phyloP scores from a whole-genome alignment of 139 green algal species.

The Zygnema cylindricum region DNA sequence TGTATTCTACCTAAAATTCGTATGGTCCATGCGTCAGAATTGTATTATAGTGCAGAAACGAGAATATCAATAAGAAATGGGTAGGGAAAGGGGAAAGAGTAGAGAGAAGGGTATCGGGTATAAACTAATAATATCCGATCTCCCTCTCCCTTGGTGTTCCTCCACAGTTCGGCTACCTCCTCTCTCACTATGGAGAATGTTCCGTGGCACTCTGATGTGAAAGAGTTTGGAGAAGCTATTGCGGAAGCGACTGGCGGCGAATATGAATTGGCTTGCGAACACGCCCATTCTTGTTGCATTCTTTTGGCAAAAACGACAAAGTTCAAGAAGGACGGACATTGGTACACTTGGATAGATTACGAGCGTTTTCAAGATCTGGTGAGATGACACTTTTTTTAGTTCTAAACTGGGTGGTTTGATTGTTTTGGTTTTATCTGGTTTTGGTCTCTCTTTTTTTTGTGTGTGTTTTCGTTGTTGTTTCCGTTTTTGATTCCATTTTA shows the following conservation, averaged over 20 bases:
- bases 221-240: constrained; percentile 71
- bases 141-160: background rate
- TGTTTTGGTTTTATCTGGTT: too few species aligned
- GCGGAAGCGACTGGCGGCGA: constrained; percentile 58
- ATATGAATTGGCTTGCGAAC: constrained; percentile 85
- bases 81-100: background rate
- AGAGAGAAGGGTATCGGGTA: background rate
- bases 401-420: too few species aligned
- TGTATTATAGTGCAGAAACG: too few species aligned
- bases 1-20: too few species aligned
- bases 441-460: too few species aligned
- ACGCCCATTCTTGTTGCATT: constrained; percentile 84
- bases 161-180: constrained; percentile 60
- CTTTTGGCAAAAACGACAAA: constrained; percentile 73
- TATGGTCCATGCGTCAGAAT: too few species aligned
- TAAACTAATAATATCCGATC: too few species aligned
- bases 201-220: constrained; percentile 81
- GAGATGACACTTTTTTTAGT: too few species aligned
- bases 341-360: constrained; percentile 91
- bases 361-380: constrained; percentile 73
- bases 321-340: constrained; percentile 72
- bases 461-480: too few species aligned
- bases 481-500: too few species aligned
- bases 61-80: background rate
- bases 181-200: constrained; percentile 85